A percentile compares a stretch with the other conserved stretches of the same genome.
Evolutionary conservation across 2,329 filamentous ascomycete species (phyloP).

Genomic region (Alternaria triticimaculans): DNA sequence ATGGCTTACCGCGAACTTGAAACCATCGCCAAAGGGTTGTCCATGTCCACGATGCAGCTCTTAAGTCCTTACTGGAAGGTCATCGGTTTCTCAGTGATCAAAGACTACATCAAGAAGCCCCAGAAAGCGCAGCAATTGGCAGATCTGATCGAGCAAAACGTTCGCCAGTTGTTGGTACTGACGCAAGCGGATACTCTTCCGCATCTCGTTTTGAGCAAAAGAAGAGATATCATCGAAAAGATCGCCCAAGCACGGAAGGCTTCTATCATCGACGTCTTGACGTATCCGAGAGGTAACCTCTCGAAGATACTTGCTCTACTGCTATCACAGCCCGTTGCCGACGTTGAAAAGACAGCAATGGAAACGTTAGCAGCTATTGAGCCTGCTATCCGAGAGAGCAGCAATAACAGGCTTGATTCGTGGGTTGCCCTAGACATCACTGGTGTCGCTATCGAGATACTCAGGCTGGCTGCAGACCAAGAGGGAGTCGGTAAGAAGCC

Average conservation of each 20-base stretch:
- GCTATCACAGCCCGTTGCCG: conserved; percentile 65
- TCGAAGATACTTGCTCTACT: conserved; percentile 65
- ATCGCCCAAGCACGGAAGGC: conserved; percentile 74
- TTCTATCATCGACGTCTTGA: conserved; percentile 66
- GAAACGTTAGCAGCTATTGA: conserved; percentile 72
- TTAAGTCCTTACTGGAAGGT: conserved; percentile 90
- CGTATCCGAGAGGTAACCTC: conserved; percentile 63
- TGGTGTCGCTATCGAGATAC: conserved; percentile 76
- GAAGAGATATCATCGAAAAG: conserved; percentile 77
- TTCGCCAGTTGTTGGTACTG: conserved; percentile 74
- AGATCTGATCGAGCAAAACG: conserved; percentile 77
- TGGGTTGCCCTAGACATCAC: conserved; percentile 79
- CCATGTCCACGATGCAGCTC: conserved; percentile 69
- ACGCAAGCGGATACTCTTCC: conserved; percentile 86
- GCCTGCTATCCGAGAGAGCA: conserved; percentile 68
- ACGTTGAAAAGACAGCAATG: conserved; percentile 72
- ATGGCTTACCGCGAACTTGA: conserved; percentile 85
- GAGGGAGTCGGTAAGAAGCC: conserved; percentile 58
- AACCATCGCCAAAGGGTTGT: conserved; percentile 71
- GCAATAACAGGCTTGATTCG: conserved; percentile 66
- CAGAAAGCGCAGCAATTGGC: conserved; percentile 81
- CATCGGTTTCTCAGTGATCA: conserved; percentile 80
- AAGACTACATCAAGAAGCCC: conserved; percentile 80
- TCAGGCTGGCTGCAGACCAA: conserved; percentile 80
- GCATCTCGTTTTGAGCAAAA: conserved; percentile 80